Evolutionary conservation across 2,329 filamentous ascomycete genomes (phyloP), one percentile per base, ranked within the genome.

Genomic region (Calonectria crousiana): DNA sequence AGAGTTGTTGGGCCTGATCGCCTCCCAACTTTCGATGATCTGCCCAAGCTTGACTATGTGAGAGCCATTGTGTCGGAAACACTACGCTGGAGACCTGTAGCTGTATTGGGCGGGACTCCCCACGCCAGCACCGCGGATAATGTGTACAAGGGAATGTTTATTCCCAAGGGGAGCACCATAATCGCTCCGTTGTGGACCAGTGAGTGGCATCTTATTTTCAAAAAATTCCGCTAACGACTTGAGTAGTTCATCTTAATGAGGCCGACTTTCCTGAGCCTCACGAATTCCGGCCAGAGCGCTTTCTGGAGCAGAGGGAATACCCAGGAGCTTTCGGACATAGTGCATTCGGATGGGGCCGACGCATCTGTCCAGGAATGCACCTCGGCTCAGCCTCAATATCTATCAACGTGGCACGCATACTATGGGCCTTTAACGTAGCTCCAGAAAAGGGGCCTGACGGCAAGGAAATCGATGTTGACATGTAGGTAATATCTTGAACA

Each of bases 351-450:
- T 87, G 84, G 81, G 86, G 86, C 0, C 82, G 86, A 18, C 81
- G 86, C 2, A 78, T 86, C 11, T 87, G 86, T 16, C 85, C 86
- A 0, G 86, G 86, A 0, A 82, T 89, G 75, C 89, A 92, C 67
- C 84, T 92, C 0, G 89, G 88, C 0, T 86, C 89, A 52, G 86
- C 88, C 0, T 90, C 86, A 0, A 83, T 91, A 0, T 84, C 85
- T 13, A 80, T 89, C 2, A 86, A 84, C 53, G 86, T 90, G 26
- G 84, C 88, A 0, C 85, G 87, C 3, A 81, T 89, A 0, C 78
- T 92, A 0, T 92, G 90, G 90, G 90, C 85, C 0, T 91, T 91
- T 68, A 78, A 88, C 0, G 79, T 88, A 8, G 74, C 73, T 0
- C 81, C 82, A 0, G 83, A 77, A 1, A 82, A 80, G 66, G 76